These are phyloP conservation scores for Chlorella sp. DNA, from an alignment of 139 green algal genomes.

Conservation along the genomic window DNA sequence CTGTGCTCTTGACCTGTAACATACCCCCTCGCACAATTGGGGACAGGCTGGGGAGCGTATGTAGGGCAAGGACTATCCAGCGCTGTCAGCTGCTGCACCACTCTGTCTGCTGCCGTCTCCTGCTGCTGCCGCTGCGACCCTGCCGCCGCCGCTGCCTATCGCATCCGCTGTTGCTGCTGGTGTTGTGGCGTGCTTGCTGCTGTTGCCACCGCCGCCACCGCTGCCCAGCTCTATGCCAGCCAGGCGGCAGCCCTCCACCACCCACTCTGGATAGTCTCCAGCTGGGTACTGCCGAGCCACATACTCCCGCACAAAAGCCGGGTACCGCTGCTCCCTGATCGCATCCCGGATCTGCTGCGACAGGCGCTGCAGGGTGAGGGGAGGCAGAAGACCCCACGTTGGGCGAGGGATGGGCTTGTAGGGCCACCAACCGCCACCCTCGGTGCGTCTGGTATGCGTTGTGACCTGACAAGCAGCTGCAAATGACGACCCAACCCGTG, in stretches of 20 bases:
- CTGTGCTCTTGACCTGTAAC: background rate
- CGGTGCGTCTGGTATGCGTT: no score
- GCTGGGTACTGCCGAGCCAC: constrained; percentile 53
- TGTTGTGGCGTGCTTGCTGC: background rate
- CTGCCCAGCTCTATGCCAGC: constrained; percentile 60
- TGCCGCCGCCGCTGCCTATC: background rate
- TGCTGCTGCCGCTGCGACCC: background rate
- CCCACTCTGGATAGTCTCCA: constrained; percentile 70
- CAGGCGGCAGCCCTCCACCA: constrained; percentile 65
- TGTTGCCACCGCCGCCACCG: background rate
- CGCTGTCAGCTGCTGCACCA: background rate
- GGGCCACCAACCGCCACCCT: no score
- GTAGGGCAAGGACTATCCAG: background rate
- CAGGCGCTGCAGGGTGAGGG: constrained; percentile 45
- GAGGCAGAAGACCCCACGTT: no score
- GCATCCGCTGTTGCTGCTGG: background rate
- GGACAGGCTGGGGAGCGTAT: no score
- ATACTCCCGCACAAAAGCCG: constrained; percentile 77
- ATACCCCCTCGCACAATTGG: background rate
- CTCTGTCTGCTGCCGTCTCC: background rate
- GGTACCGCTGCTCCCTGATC: constrained; percentile 72
- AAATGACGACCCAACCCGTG: background rate
- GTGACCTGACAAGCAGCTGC: no score
- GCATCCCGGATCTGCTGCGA: constrained; percentile 64
- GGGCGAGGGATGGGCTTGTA: no score